phyloP scores from a whole-genome alignment of 116 monocot genomes.

The Papilionanthe hybrid region DNA sequence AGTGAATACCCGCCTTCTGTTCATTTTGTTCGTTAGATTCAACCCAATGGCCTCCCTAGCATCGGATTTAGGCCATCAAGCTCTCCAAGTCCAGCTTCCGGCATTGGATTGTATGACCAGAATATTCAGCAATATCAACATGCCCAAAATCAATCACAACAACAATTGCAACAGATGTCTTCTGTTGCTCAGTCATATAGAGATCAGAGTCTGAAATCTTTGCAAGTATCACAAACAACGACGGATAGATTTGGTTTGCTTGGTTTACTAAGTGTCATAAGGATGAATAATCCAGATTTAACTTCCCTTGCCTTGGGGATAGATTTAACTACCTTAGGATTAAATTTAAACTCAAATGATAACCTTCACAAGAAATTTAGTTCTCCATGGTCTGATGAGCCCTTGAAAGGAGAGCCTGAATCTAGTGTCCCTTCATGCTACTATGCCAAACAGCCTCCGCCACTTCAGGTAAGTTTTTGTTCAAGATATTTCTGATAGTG shows the following conservation, averaged over 20 bases:
- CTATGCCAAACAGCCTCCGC: constrained; percentile 56
- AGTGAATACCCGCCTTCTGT: not conserved
- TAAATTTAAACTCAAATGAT: constrained; percentile 71
- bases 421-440: constrained; percentile 77
- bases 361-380: constrained; percentile 84
- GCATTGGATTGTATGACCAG: constrained; percentile 67
- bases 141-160: constrained; percentile 60
- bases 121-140: constrained; percentile 79
- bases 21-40: constrained; percentile 27
- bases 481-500: not conserved
- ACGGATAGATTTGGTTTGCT: constrained; percentile 74
- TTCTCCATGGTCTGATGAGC: constrained; percentile 89
- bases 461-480: constrained; percentile 46
- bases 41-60: constrained; percentile 53
- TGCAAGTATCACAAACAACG: constrained; percentile 43
- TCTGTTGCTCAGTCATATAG: constrained; percentile 59
- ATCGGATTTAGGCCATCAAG: constrained; percentile 64
- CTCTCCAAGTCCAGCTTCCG: constrained; percentile 45
- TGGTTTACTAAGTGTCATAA: constrained; percentile 78
- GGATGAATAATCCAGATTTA: constrained; percentile 66
- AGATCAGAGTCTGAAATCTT: constrained; percentile 63
- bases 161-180: constrained; percentile 67
- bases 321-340: constrained; percentile 88
- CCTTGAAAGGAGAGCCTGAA: constrained; percentile 79
- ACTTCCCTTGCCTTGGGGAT: constrained; percentile 94